Evolutionary conservation across 371 early-diverging fungal genomes (phyloP).

Genomic region (Batrachochytrium dendrobatidis): DNA sequence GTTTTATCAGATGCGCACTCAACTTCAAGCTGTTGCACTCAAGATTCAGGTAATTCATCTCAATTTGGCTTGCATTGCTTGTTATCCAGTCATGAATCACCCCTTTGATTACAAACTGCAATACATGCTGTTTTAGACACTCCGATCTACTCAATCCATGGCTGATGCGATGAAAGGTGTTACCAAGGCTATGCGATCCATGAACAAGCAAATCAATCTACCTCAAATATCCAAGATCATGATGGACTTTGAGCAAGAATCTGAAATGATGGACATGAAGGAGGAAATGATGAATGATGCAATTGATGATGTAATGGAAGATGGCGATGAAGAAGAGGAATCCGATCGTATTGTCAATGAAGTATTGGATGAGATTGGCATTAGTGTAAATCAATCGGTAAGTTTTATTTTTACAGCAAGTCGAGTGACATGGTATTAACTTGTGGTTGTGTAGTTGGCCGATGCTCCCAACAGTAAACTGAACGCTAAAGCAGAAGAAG

Average conservation of each 20-base stretch:
- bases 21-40: constrained; percentile 86
- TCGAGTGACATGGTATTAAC: no score
- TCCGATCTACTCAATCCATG: constrained; percentile 92
- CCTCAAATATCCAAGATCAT: constrained; percentile 90
- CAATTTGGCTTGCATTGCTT: no score
- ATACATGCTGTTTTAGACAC: constrained; percentile 46
- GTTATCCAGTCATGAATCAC: neutral
- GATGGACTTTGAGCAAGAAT: constrained; percentile 94
- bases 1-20: constrained; percentile 92
- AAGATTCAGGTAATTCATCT: constrained; percentile 67
- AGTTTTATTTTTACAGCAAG: neutral
- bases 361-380: constrained; percentile 93
- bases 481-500: neutral
- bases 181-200: constrained; percentile 90
- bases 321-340: constrained; percentile 85
- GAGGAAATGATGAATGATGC: constrained; percentile 97
- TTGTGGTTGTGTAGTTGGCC: neutral
- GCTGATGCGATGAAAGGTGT: constrained; percentile 93
- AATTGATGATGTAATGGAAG: constrained; percentile 92
- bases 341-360: constrained; percentile 79
- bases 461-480: neutral
- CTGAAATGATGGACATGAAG: constrained; percentile 97
- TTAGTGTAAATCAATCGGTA: constrained; percentile 48
- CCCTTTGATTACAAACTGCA: no score
- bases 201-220: constrained; percentile 90